Evolutionary conservation across 768 basidiomycete species (phyloP).

Genomic region (Suillus americanus): DNA sequence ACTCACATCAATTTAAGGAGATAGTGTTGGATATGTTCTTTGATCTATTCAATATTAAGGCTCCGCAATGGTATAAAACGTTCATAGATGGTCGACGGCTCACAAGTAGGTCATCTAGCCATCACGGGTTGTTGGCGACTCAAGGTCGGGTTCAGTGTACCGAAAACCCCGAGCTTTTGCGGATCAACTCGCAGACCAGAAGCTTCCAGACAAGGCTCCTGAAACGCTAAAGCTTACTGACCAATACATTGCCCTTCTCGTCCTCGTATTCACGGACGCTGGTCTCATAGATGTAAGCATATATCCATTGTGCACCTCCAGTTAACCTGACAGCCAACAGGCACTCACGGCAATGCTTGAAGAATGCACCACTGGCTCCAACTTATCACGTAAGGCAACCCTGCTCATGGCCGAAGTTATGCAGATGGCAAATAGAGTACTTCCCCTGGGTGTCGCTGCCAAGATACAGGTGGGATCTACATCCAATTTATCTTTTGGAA

Average conservation of each 20-base stretch:
- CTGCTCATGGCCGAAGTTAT: constrained; percentile 89
- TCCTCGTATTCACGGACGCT: constrained; percentile 82
- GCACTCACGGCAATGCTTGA: constrained; percentile 84
- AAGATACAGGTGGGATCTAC: constrained; percentile 67
- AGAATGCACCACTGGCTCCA: constrained; percentile 70
- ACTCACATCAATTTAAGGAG: constrained; percentile 57
- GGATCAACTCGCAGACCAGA: constrained; percentile 31
- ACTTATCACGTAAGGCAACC: constrained; percentile 85
- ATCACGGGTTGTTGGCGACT: constrained; percentile 1
- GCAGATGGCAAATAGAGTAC: constrained; percentile 81
- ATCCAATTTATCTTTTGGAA: not conserved
- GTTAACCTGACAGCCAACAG: constrained; percentile 37
- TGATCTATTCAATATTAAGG: constrained; percentile 86
- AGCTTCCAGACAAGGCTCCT: constrained; percentile 45
- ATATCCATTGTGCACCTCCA: not conserved
- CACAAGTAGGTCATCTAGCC: constrained; percentile 60
- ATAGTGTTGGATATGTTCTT: constrained; percentile 94
- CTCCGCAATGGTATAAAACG: constrained; percentile 89
- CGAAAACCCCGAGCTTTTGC: constrained; percentile 48
- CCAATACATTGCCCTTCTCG: constrained; percentile 86
- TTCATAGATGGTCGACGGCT: constrained; percentile 88
- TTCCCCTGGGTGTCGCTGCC: constrained; percentile 81
- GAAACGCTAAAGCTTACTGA: constrained; percentile 81
- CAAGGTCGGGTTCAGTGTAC: constrained; percentile 51
- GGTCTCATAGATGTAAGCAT: constrained; percentile 81